These are phyloP conservation scores for Lentinula raphanica DNA, from an alignment of 768 basidiomycete genomes.

Conservation along the genomic window DNA sequence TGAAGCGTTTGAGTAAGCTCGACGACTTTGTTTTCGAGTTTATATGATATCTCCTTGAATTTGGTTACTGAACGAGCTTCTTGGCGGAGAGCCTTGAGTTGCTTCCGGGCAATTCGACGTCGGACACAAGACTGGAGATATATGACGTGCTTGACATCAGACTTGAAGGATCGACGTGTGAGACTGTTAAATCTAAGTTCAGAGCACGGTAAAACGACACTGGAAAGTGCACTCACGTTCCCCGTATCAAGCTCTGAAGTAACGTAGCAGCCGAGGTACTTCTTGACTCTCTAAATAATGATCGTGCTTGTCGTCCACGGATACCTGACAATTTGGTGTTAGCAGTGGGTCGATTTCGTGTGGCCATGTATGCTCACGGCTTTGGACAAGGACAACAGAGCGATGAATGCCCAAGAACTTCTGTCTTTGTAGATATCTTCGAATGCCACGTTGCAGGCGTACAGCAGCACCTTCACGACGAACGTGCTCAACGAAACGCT, in stretches of 20 bases:
- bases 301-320: slow-evolving; percentile 71
- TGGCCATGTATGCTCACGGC: slow-evolving; percentile 53
- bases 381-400: slow-evolving; percentile 72
- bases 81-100: slow-evolving; percentile 76
- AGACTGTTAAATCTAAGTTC: slow-evolving; percentile 28
- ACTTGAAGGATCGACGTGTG: slow-evolving; percentile 50
- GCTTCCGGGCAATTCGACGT: slow-evolving; percentile 78
- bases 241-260: slow-evolving; percentile 82
- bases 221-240: slow-evolving; percentile 57
- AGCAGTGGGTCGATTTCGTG: neutral
- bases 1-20: slow-evolving; percentile 95
- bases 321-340: slow-evolving; percentile 43
- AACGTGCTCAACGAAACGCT: slow-evolving; percentile 61
- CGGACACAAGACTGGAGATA: slow-evolving; percentile 90
- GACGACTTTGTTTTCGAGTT: slow-evolving; percentile 97
- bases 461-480: slow-evolving; percentile 71
- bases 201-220: neutral
- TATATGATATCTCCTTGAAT: slow-evolving; percentile 98
- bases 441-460: slow-evolving; percentile 66
- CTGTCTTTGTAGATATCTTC: slow-evolving; percentile 71
- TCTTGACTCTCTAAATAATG: slow-evolving; percentile 50
- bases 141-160: slow-evolving; percentile 68
- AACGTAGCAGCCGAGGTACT: slow-evolving; percentile 57
- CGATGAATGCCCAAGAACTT: slow-evolving; percentile 58
- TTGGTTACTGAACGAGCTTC: slow-evolving; percentile 97